These are phyloP conservation scores for Chrysoporthe deuterocubensis DNA, from an alignment of 2,329 filamentous ascomycete species.

Conservation along the genomic window DNA sequence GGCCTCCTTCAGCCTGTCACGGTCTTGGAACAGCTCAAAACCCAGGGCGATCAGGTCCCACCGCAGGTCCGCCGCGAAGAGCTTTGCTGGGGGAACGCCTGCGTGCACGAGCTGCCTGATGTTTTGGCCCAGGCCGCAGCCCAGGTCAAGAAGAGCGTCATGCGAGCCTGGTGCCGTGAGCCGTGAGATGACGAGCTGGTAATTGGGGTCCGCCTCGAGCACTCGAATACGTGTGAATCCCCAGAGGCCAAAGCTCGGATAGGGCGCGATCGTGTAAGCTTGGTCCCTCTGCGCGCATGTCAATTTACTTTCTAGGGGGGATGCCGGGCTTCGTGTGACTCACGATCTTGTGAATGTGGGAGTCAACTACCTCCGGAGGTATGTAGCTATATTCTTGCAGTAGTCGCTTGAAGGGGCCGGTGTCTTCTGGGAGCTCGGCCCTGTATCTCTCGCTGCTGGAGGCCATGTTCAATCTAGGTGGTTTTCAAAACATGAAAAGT, in stretches of 20 bases:
- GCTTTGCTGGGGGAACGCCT: slow-evolving; percentile 42
- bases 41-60: slow-evolving; percentile 39
- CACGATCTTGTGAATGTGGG: background rate
- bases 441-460: background rate
- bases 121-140: slow-evolving; percentile 50
- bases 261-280: slow-evolving; percentile 43
- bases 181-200: slow-evolving; percentile 36
- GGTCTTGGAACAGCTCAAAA: slow-evolving; percentile 40
- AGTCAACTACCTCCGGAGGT: background rate
- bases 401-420: slow-evolving; percentile 5
- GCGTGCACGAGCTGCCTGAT: slow-evolving; percentile 46
- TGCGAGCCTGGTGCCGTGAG: slow-evolving; percentile 32
- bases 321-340: background rate
- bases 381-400: slow-evolving; percentile 10
- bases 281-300: slow-evolving; percentile 37
- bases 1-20: slow-evolving; percentile 27
- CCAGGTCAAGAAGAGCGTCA: slow-evolving; percentile 43
- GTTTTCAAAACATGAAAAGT: background rate
- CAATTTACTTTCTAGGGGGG: background rate
- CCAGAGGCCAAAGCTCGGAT: slow-evolving; percentile 44
- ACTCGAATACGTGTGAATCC: slow-evolving; percentile 44
- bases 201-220: slow-evolving; percentile 35
- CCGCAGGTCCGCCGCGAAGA: slow-evolving; percentile 45
- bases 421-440: slow-evolving; percentile 13
- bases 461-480: background rate